Evolutionary conservation across 129 eudicot species (phyloP), one percentile per base, ranked within the genome.

Genomic region (Lactuca sativa): DNA sequence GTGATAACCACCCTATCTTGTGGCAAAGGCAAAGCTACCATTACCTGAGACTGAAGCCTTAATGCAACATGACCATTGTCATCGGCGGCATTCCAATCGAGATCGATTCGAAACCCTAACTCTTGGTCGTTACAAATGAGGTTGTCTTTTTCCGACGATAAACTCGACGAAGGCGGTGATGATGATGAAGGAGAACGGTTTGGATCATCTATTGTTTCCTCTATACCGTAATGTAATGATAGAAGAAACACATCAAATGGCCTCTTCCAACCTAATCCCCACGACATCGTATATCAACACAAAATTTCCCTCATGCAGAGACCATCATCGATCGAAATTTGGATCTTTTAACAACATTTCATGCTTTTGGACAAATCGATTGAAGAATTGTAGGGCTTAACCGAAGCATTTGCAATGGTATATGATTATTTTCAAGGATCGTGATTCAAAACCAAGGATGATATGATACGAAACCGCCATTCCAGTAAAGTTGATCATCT

Each of bases 221-320:
- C 88, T n/a, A 76, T 58, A 13, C 98, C 98, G 58, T 86, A 92
- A 55, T 86, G 69, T 4, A 92, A 70, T 2, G 89, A 76, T 59
- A 92, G 56, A 68, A 82, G 91, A 73, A 92, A 89, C 68, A 81
- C 74, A 59, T 92, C 98, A 12, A 91, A 82, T 12, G 83, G 80
- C 15, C 98, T 75, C 68, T 92, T 92, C 98, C 98, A 92, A 8
- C 81, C 98, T 78, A 92, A 68, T 70, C 96, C 96, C 98, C 98
- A 92, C 54, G 97, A 91, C 97, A 91, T 91, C 81, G 30, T 25
- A 25, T 25, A 56, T 59, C 55, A 40, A 33, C 70, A 15, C 8
- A 10, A 25, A 17, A 1, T 70, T 38, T 74, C 38, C 14, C 44
- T 66, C 80, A 71, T 48, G 79, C 74, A 64, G 13, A 8, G 17